Evolutionary conservation across 805 yeast genomes (phyloP).

Genomic region (Priceomyces haplophilus): DNA sequence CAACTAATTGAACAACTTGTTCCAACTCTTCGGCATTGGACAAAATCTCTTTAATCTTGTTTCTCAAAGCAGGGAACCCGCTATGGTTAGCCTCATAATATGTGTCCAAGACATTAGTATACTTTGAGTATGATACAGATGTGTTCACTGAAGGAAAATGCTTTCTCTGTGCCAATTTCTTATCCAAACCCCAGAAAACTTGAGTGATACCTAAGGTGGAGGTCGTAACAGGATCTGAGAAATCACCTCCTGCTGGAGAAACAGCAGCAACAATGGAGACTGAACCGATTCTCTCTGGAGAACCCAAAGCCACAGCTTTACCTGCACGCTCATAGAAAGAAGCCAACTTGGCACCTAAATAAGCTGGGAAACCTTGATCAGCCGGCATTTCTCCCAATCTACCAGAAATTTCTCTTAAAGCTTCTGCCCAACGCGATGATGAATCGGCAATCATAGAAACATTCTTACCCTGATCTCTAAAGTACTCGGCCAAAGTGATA

Average conservation of each 20-base stretch:
- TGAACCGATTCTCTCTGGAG: constrained; percentile 94
- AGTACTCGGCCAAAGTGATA: constrained; percentile 96
- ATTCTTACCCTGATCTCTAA: constrained; percentile 99
- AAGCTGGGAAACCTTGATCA: constrained; percentile 99
- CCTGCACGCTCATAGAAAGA: constrained; percentile 99
- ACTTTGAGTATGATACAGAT: constrained; percentile 93
- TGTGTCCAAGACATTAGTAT: constrained; percentile 80
- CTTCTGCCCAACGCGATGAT: constrained; percentile 99
- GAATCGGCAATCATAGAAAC: constrained; percentile 99
- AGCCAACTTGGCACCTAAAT: constrained; percentile 97
- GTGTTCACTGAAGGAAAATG: constrained; percentile 99
- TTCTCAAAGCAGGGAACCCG: constrained; percentile 87
- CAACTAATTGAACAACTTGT: constrained; percentile 98
- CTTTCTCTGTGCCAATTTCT: constrained; percentile 98
- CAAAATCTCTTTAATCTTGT: constrained; percentile 88
- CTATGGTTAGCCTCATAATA: constrained; percentile 85
- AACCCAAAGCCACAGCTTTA: constrained; percentile 90
- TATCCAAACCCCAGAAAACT: constrained; percentile 99
- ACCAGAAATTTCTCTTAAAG: constrained; percentile 99
- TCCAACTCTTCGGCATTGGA: constrained; percentile 98
- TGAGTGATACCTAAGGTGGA: constrained; percentile 99
- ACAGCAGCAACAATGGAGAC: constrained; percentile 99
- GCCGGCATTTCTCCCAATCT: constrained; percentile 99
- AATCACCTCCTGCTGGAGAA: constrained; percentile 99
- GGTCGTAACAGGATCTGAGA: constrained; percentile 99